These are phyloP conservation scores for Discostella stelligera DNA, from an alignment of 352 stramenopile genomes.

Conservation along the genomic window DNA sequence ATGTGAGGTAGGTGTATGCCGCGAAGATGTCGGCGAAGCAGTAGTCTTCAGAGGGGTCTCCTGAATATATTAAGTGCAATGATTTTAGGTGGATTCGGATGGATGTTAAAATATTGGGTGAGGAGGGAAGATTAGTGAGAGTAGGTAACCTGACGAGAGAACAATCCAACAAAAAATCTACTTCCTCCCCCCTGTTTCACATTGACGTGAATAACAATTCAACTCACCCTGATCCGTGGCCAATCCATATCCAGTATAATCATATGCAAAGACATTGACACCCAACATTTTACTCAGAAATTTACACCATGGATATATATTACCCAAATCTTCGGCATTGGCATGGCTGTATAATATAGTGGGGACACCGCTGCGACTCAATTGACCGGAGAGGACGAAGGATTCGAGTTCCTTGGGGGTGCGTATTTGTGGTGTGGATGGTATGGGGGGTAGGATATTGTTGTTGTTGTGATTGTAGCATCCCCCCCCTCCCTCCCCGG, in stretches of 20 bases:
- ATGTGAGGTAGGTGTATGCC: slow-evolving; percentile 65
- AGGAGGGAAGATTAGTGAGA: neutral
- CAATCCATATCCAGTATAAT: slow-evolving; percentile 84
- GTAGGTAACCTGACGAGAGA: neutral
- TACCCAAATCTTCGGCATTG: slow-evolving; percentile 84
- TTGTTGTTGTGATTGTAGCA: slow-evolving; percentile 1
- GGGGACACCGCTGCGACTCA: slow-evolving; percentile 17
- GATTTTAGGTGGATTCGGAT: too few relatives aligned
- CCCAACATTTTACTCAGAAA: slow-evolving; percentile 81
- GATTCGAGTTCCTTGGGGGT: slow-evolving; percentile 53
- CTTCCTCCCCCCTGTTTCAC: neutral
- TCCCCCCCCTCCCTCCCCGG: slow-evolving; percentile 37
- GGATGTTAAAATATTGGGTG: too few relatives aligned
- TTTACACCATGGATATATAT: slow-evolving; percentile 82
- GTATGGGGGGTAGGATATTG: neutral
- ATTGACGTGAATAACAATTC: neutral
- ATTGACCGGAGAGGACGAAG: slow-evolving; percentile 15
- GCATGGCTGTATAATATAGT: slow-evolving; percentile 84
- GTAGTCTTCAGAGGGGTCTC: slow-evolving; percentile 66
- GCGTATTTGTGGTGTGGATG: slow-evolving; percentile 49
- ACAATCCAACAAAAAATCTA: neutral
- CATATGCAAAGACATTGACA: slow-evolving; percentile 84
- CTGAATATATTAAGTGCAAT: too few relatives aligned
- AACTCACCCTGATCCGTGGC: slow-evolving; percentile 70
- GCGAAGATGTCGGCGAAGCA: slow-evolving; percentile 74